Percentiles rank a stretch among this genome's conserved stretches.
Conservation (phyloP, 2,329 filamentous ascomycete species). For the Nemania sp. region DNA sequence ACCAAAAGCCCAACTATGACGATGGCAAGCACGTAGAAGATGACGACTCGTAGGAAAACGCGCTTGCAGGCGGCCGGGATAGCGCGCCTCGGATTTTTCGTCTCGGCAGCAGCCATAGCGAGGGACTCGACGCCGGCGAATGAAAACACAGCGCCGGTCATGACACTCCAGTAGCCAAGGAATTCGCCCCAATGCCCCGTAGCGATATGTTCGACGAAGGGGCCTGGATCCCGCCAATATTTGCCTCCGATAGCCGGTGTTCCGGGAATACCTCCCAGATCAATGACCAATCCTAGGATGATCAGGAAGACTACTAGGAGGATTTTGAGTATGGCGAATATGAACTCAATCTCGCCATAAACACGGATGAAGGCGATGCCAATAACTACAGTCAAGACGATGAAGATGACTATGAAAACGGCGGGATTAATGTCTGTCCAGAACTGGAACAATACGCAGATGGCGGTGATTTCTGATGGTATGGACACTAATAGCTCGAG, state of each 20-base stretch:
- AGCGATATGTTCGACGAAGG: slow-evolving; percentile 68
- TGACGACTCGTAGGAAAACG: slow-evolving; percentile 58
- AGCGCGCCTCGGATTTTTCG: slow-evolving; percentile 50
- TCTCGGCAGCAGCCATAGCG: slow-evolving; percentile 54
- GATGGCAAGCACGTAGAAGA: slow-evolving; percentile 60
- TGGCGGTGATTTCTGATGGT: slow-evolving; percentile 64
- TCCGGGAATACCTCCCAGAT: slow-evolving; percentile 63
- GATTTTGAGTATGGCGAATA: slow-evolving; percentile 59
- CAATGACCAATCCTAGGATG: slow-evolving; percentile 63
- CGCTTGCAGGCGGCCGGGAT: slow-evolving; percentile 57
- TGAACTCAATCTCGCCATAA: slow-evolving; percentile 62
- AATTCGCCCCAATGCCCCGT: slow-evolving; percentile 63
- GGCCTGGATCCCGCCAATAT: slow-evolving; percentile 71
- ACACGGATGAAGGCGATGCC: slow-evolving; percentile 61
- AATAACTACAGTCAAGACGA: slow-evolving; percentile 58
- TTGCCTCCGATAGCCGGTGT: slow-evolving; percentile 64
- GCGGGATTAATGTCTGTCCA: slow-evolving; percentile 62
- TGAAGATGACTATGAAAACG: slow-evolving; percentile 56
- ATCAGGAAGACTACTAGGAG: slow-evolving; percentile 64
- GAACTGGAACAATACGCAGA: slow-evolving; percentile 64
- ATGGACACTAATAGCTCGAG: slow-evolving; percentile 45
- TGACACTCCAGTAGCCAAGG: slow-evolving; percentile 59
- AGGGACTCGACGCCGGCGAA: slow-evolving; percentile 56
- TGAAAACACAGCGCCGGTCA: slow-evolving; percentile 50
- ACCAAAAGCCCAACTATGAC: slow-evolving; percentile 63